Base-by-base conservation (phyloP, 495 filamentous ascomycete species). In the Acidomyces sp. region DNA sequence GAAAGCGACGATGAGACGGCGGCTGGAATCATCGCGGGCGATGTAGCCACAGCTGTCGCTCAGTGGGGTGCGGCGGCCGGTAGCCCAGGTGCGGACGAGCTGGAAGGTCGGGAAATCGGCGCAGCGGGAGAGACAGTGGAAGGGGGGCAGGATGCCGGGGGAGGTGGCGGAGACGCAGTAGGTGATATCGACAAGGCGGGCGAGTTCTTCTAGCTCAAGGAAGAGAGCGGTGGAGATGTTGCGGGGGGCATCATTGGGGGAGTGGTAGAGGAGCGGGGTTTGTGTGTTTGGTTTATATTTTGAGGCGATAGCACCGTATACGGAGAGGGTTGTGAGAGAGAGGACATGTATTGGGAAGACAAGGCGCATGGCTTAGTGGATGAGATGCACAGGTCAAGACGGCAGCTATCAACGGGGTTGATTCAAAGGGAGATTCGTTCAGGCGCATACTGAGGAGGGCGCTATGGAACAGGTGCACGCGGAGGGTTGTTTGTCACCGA, bases 31-130 rank as follows among this genome's bases (percentile, higher is more conserved):
- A 32, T 85, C 85, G 22, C 96, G 64, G 0, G 82, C 90, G 35
- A 97, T 74, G 61, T 90, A 97, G 44, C 90, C 90, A 59, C 87
- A 95, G 46, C 82, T 88, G 59, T 96, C 90, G 31, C 80, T 80
- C 50, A 95, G 66, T n/a, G n/a, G n/a, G n/a, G n/a, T n/a, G 13
- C 93, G 65, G 10, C 78, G 66, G 4, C 92, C 90, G 0, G 90
- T 94, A 51, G 88, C 85, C 80, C 84, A 97, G 30, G 86, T 85
- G 68, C 68, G 75, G 31, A 86, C 68, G 10, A 96, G 71, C 46
- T 83, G 78, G 38, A 96, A 77, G 16, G 69, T 60, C 11, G 77
- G 69, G 48, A 95, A 93, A 23, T 94, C 82, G 6, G 59, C 54
- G 59, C 90, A 97, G 53, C 78, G 82, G 44, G 80, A 86, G 18